Evolutionary conservation across 2,329 filamentous ascomycete genomes (phyloP), one percentile per base, ranked within the genome.

Genomic region (Phaeosphaeriaceae sp.): DNA sequence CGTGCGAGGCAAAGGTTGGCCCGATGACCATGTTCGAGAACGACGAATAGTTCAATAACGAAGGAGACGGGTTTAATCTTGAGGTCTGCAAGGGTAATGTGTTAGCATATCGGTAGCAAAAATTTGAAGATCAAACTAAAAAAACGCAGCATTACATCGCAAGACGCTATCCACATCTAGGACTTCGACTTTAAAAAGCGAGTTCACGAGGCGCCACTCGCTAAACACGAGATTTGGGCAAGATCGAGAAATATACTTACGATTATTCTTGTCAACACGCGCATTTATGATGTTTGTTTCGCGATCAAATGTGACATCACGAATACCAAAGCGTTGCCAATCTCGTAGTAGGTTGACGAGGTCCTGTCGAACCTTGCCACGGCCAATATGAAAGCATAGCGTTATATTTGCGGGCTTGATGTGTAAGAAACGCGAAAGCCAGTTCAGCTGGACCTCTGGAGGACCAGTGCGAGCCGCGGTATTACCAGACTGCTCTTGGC

Each of bases 11-110:
- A 89, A 45, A 97, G 81, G 7, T 87, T 87, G 37, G 85, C 86
- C 56, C 85, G 87, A 63, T 84, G 87, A 39, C 90, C 90, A 66
- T 94, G 89, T 75, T 96, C 90, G 54, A 96, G 88, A 30, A 96
- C 88, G 1, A 88, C 91, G 77, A 95, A 95, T 53, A 97, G 83
- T 71, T 97, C 91, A 30, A 87, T 86, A 13, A 90, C 88, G 73
- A 97, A 92, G 12, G 87, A 83, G n/a, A 97, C 92, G 46, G 91
- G 88, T 68, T 92, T 94, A 68, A 97, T 83, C 55, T 87, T 83
- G 42, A 96, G 81, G 64, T 88, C 90, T 92, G 61, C 9, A 64
- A 67, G 21, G 61, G 33, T 18, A 13, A 3, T 48, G 32, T 30
- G 51, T 64, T 42, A 61, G 54, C 48, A 42, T 33, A 42, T 11